Evolutionary conservation across 2,329 filamentous ascomycete genomes (phyloP), one percentile per base, ranked within the genome.

Genomic region (Passalora sequoiae): DNA sequence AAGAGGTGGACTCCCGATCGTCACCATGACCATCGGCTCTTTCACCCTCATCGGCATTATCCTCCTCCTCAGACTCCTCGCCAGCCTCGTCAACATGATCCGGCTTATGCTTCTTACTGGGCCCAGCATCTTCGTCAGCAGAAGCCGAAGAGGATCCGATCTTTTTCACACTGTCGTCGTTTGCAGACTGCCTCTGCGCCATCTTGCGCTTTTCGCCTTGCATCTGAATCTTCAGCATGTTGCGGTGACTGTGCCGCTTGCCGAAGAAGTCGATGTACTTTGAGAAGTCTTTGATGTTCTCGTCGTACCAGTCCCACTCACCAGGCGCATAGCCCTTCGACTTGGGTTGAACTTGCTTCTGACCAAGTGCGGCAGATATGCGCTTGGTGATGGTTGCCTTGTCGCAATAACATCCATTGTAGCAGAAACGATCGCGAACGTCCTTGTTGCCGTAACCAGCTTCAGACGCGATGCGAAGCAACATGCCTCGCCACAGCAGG

Each of bases 361-460:
- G 54, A 4, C 60, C 61, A 6, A 64, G 51, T 4, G 61, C 60
- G n/a, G 60, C 55, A 13, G 54, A 54, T 27, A 64, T 59, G 25
- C 62, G 60, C 55, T 65, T 63, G 30, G 62, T 62, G 44, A 65
- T 55, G 10, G 61, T 64, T 3, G 60, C 59, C 40, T 60, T 60
- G 49, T 63, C 61, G 31, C 53, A 55, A 42, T 60, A 59, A 43
- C 58, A 61, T 13, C 62, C 62, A 38, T 65, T 65, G 48, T 53
- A 50, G 38, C 59, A 60, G 46, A 63, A 57, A 36, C 62, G 60
- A 35, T 59, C 56, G 28, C 60, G 60, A 16, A 64, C 54, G 16
- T 60, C 55, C 43, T 58, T 63, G 51, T 64, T 64, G 36, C 58
- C 58, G 24, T 51, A 53, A 8, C 55, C 53, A 17, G 52, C 56